These are phyloP conservation scores for Boletus chippewaensis DNA, from an alignment of 1,284 basidiomycete species.

Conservation along the genomic window DNA sequence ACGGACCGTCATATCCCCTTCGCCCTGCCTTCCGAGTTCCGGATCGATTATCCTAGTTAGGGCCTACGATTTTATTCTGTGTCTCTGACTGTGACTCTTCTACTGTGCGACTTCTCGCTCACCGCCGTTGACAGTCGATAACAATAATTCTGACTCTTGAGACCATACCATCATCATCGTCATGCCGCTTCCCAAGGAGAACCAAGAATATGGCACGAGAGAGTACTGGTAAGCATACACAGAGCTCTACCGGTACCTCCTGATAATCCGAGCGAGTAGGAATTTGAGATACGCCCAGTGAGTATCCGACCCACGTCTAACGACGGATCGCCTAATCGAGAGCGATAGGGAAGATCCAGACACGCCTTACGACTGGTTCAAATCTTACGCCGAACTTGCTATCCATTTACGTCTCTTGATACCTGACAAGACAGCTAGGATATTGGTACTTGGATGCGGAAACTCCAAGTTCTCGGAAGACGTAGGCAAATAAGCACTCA, in stretches of 20 bases:
- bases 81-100: background rate
- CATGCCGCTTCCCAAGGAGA: constrained; percentile 21
- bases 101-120: too few species aligned
- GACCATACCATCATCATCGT: background rate
- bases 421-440: constrained; percentile 56
- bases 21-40: too few species aligned
- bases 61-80: background rate
- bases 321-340: background rate
- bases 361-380: constrained; percentile 82
- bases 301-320: constrained; percentile 3
- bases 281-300: constrained; percentile 26
- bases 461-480: constrained; percentile 79
- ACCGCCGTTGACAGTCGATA: background rate
- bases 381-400: constrained; percentile 63
- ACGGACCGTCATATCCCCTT: too few species aligned
- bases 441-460: constrained; percentile 89
- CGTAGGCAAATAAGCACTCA: constrained; percentile 35
- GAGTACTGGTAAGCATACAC: constrained; percentile 26
- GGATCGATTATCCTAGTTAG: too few species aligned
- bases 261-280: constrained; percentile 13
- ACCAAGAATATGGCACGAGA: constrained; percentile 25
- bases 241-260: background rate
- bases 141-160: background rate
- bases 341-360: constrained; percentile 52
- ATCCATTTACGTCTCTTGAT: constrained; percentile 54